Conservation (phyloP, 768 basidiomycete genomes). For the Arthromyces matolae region DNA sequence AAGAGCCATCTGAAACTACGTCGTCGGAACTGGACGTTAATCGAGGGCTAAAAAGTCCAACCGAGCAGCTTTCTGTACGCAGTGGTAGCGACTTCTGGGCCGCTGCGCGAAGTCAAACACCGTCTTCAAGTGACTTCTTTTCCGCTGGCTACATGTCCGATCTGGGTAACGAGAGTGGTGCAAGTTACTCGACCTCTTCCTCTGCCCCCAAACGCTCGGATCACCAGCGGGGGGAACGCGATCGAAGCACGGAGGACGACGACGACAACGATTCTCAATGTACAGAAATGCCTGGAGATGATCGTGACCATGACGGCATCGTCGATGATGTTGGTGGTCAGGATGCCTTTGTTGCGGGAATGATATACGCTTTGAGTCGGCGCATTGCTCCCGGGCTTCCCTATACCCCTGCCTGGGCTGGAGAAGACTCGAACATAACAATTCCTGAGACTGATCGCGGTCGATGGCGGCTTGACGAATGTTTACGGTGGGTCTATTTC, state of each 20-base stretch:
- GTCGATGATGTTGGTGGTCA: conserved; percentile 77
- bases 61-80: conserved; percentile 46
- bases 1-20: conserved; percentile 39
- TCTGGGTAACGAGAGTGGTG: conserved; percentile 24
- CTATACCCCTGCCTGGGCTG: conserved; percentile 58
- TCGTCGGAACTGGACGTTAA: conserved; percentile 15
- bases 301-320: conserved; percentile 37
- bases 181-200: conserved; percentile 22
- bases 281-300: conserved; percentile 47
- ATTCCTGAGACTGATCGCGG: conserved; percentile 41
- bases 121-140: conserved; percentile 51
- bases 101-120: conserved; percentile 48
- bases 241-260: conserved; percentile 35
- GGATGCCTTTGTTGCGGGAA: conserved; percentile 81
- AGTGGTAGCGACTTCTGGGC: conserved; percentile 82
- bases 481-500: conserved; percentile 55
- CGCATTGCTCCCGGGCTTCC: conserved; percentile 70
- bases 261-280: conserved; percentile 59
- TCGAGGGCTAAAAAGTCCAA: conserved; percentile 19
- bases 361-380: conserved; percentile 79
- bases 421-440: conserved; percentile 28
- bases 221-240: conserved; percentile 23
- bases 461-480: conserved; percentile 80
- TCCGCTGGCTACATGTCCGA: conserved; percentile 33
- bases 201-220: conserved; percentile 16